Evolutionary conservation across 345 rosid species (phyloP).

Genomic region (Combretum micranthum): DNA sequence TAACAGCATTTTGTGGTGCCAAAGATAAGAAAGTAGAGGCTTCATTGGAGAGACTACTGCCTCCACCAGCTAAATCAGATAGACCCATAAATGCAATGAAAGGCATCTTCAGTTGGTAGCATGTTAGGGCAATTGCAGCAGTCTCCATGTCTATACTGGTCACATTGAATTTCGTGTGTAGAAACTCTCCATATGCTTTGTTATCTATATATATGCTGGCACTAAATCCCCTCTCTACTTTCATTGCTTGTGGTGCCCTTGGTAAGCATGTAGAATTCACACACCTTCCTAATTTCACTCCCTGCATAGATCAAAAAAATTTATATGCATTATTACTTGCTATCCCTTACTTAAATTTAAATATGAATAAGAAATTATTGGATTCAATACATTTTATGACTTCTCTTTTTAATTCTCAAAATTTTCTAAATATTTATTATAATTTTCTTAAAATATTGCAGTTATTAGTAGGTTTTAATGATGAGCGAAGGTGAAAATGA

Average conservation of each 20-base stretch:
- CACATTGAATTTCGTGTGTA: constrained; percentile 46
- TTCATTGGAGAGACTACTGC: constrained; percentile 52
- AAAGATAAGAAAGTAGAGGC: constrained; percentile 37
- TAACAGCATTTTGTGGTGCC: constrained; percentile 53
- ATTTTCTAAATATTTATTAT: too few relatives aligned
- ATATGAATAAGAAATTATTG: too few relatives aligned
- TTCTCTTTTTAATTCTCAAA: too few relatives aligned
- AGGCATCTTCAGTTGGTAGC: constrained; percentile 42
- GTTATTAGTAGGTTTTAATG: too few relatives aligned
- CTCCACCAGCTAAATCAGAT: constrained; percentile 81
- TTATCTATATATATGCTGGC: constrained; percentile 54
- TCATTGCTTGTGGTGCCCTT: constrained; percentile 37
- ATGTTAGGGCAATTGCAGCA: constrained; percentile 59
- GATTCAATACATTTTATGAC: too few relatives aligned
- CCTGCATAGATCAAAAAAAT: constrained; percentile 18
- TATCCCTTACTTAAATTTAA: too few relatives aligned
- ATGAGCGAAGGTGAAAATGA: too few relatives aligned
- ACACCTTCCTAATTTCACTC: constrained; percentile 33
- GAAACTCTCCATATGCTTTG: constrained; percentile 43
- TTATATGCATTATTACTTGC: too few relatives aligned
- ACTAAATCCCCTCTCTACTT: constrained; percentile 47
- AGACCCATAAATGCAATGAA: constrained; percentile 51
- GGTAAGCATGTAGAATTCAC: constrained; percentile 61
- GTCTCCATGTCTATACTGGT: constrained; percentile 73
- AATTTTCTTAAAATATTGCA: too few relatives aligned